Base-by-base conservation (phyloP, 2,329 filamentous ascomycete genomes). In the Beauveria medogensis region DNA sequence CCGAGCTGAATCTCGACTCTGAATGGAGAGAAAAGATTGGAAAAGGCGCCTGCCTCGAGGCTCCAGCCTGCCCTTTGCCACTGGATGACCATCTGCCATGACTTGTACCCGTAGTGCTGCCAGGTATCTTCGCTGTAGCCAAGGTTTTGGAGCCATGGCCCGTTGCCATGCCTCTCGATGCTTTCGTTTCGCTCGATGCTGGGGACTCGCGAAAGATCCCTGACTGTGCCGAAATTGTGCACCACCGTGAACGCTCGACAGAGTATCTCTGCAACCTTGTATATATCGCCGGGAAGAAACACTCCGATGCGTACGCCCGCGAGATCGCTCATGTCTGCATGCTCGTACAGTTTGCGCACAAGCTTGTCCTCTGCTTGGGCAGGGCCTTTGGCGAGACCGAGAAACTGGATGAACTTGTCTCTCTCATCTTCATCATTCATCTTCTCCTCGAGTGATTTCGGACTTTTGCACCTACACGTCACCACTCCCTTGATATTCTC, bases 401-500 rank as follows among this genome's bases (percentile, higher is more conserved):
- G 44, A 47, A 47, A 47, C 5, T 47, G 14, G 22, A 26, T 47
- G 6, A 47, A 47, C 10, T 26, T 47, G 12, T 47, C 22, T 16
- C 22, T 47, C 8, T 47, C 44, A 26, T 47, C 20, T 12, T 14
- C 44, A 26, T 26, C 44, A 14, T 24, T 22, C 20, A 47, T 26
- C 1, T 26, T 47, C 5, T 47, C 24, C 44, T 47, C 22, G 20
- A 47, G 22, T 2, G 20, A 24, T 6, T 26, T 26, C 9, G 22
- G 22, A 14, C 12, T 26, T 16, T 47, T 47, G 20, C 44, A 47
- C 14, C 20, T 50, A 7, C 64, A 74, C 9, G 59, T 67, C 22
- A 61, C 73, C 12, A 73, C 71, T 14, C 63, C 61, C 59, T 73
- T 69, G 61, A 47, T 47, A 3, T 47, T 47, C 40, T 43, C 40